Percentiles rank a stretch among this genome's conserved stretches.
These are phyloP conservation scores for Papiliotrema fonsecae DNA, from an alignment of 1,284 basidiomycete species.

Conservation along the genomic window DNA sequence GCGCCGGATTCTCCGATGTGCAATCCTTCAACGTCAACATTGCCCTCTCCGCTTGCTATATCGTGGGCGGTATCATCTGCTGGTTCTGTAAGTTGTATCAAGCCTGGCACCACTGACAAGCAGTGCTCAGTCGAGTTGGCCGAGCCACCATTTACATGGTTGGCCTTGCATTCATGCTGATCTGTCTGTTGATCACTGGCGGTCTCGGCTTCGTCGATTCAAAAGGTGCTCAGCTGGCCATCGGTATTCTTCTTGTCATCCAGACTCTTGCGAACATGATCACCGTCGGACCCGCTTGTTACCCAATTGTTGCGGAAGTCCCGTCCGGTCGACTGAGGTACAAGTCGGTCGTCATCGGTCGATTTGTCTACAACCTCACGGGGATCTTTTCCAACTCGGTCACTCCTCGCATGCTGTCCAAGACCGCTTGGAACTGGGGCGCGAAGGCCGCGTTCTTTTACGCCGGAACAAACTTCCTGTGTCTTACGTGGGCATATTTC, in stretches of 20 bases:
- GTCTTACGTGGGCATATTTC: slow-evolving; percentile 24
- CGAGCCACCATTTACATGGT: slow-evolving; percentile 50
- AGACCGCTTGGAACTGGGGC: slow-evolving; percentile 18
- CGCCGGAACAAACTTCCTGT: slow-evolving; percentile 25
- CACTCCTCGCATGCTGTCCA: slow-evolving; percentile 12
- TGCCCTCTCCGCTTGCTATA: slow-evolving; percentile 39
- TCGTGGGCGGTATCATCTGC: slow-evolving; percentile 45
- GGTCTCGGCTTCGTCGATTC: slow-evolving; percentile 36
- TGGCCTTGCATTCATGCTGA: slow-evolving; percentile 45
- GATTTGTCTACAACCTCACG: slow-evolving; percentile 23
- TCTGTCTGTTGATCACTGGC: slow-evolving; percentile 47
- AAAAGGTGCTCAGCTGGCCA: slow-evolving; percentile 9
- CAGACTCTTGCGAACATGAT: slow-evolving; percentile 25
- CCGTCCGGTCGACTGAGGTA: slow-evolving; percentile 48
- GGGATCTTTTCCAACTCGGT: slow-evolving; percentile 20
- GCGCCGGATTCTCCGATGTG: slow-evolving; percentile 43
- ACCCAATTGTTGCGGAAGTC: slow-evolving; percentile 49
- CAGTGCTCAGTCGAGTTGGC: slow-evolving; percentile 40
- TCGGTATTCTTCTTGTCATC: slow-evolving; percentile 23
- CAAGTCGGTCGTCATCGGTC: slow-evolving; percentile 50
- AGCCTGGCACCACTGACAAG: neutral
- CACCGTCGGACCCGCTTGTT: slow-evolving; percentile 39
- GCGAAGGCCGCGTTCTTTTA: slow-evolving; percentile 43
- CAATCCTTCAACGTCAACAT: slow-evolving; percentile 48
- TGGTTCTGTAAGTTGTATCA: slow-evolving; percentile 34